A percentile compares a stretch with the other conserved stretches of the same genome.
phyloP scores from a whole-genome alignment of 2,329 filamentous ascomycete species.

The Calonectria hawksworthii region DNA sequence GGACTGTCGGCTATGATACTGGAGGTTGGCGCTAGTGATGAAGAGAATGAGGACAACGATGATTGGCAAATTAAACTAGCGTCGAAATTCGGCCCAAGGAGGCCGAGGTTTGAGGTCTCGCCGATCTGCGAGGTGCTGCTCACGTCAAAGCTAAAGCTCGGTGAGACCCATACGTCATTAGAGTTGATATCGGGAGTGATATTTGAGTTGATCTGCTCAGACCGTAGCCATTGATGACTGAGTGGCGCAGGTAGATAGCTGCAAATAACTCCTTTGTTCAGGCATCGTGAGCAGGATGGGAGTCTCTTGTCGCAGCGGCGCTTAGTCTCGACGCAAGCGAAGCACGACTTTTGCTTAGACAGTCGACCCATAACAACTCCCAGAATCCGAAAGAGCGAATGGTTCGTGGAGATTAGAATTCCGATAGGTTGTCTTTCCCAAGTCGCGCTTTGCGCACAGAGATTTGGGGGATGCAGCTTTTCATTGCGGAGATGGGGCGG shows the following conservation, averaged over 20 bases:
- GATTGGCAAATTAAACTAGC: background rate
- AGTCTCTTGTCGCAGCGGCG: background rate
- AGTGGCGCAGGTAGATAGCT: background rate
- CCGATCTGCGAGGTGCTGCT: too few relatives aligned
- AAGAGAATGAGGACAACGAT: background rate
- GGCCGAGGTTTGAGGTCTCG: too few relatives aligned
- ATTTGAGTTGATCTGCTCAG: background rate
- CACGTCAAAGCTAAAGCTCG: background rate
- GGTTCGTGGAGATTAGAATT: background rate
- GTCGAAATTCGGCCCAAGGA: too few relatives aligned
- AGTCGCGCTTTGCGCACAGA: background rate
- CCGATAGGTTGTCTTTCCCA: too few relatives aligned
- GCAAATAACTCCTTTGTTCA: background rate
- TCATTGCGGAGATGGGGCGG: background rate
- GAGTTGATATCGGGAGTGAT: background rate
- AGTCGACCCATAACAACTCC: background rate
- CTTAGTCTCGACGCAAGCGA: background rate
- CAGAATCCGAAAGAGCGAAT: background rate
- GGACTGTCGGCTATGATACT: background rate
- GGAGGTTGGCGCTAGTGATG: background rate
- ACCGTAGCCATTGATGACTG: background rate
- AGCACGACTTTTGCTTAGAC: background rate
- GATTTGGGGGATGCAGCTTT: background rate
- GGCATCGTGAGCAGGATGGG: background rate
- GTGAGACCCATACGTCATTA: background rate